Percentiles rank a stretch among this genome's conserved stretches.
These are phyloP conservation scores for Pilasporangium apinafurcum DNA, from an alignment of 352 stramenopile genomes.

Conservation along the genomic window DNA sequence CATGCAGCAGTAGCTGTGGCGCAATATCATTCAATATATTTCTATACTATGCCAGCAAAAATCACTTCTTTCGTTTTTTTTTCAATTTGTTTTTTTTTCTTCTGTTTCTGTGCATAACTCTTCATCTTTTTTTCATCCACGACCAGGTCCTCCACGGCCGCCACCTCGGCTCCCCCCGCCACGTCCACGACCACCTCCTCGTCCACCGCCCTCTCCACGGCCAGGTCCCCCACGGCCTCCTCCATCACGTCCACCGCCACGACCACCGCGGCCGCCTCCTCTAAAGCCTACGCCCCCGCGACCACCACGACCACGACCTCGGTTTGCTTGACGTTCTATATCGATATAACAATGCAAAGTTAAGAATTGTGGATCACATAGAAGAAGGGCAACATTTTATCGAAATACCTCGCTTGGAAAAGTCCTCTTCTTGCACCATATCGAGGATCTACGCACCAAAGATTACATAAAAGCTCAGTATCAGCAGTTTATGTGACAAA, in stretches of 20 bases:
- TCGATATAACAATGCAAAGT: conserved; percentile 6
- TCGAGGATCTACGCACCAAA: conserved; percentile 75
- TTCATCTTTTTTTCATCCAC: conserved; percentile 12
- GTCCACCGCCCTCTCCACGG: conserved; percentile 16
- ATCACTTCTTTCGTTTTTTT: conserved; percentile 2
- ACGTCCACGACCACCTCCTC: conserved; percentile 10
- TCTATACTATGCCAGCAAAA: conserved; percentile 1
- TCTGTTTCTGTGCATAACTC: too few relatives aligned
- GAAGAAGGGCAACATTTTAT: background rate
- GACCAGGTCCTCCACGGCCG: conserved; percentile 9
- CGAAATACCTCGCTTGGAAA: conserved; percentile 63
- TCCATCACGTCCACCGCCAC: conserved; percentile 27
- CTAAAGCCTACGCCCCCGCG: conserved; percentile 37
- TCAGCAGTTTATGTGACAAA: too few relatives aligned
- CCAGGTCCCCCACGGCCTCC: conserved; percentile 29
- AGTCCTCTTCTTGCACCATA: conserved; percentile 93
- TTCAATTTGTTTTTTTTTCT: conserved; percentile 2
- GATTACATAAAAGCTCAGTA: background rate
- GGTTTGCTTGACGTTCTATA: conserved; percentile 64
- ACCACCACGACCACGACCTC: conserved; percentile 63
- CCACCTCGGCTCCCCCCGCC: conserved; percentile 19
- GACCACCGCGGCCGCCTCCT: conserved; percentile 27
- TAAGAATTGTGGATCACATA: conserved; percentile 1
- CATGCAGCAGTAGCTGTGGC: too few relatives aligned
- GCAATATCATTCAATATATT: too few relatives aligned